Conservation (phyloP, 2,329 filamentous ascomycete species). For the Fusarium ambrosium region DNA sequence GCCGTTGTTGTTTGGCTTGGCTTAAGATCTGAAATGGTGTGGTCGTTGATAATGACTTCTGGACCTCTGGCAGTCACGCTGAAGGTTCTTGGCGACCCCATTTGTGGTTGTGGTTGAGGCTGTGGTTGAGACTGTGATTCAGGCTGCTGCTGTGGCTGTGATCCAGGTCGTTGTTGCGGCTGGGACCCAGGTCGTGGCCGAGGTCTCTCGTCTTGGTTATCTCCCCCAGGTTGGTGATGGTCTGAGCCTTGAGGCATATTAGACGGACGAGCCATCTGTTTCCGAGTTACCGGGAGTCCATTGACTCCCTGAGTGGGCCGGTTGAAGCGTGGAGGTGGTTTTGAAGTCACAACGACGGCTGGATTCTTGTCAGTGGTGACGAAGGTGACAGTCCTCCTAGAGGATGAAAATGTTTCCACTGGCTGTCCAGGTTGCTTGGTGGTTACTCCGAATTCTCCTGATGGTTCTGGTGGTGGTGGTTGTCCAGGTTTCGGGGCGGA, state of each 20-base stretch:
- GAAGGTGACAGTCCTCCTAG: slow-evolving; percentile 56
- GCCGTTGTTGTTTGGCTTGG: slow-evolving; percentile 58
- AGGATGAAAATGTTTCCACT: slow-evolving; percentile 24
- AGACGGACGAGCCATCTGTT: slow-evolving; percentile 39
- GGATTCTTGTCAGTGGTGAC: slow-evolving; percentile 69
- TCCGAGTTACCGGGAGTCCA: slow-evolving; percentile 20
- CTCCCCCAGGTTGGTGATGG: not conserved
- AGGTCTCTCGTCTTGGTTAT: not conserved
- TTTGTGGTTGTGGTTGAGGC: slow-evolving; percentile 5
- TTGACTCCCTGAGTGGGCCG: slow-evolving; percentile 24
- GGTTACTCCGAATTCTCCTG: slow-evolving; percentile 5
- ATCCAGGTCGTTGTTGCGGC: not conserved
- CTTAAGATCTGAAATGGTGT: slow-evolving; percentile 58
- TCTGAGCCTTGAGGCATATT: slow-evolving; percentile 1
- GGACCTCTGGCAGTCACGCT: slow-evolving; percentile 60
- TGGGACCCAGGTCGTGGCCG: slow-evolving; percentile 6
- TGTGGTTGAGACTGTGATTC: not conserved
- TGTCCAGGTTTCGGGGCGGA: not conserved
- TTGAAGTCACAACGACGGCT: slow-evolving; percentile 59
- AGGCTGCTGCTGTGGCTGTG: not conserved
- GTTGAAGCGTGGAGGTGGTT: slow-evolving; percentile 57
- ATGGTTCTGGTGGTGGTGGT: not conserved
- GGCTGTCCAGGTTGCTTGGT: slow-evolving; percentile 29
- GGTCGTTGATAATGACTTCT: slow-evolving; percentile 62
- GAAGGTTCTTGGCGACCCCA: slow-evolving; percentile 46